phyloP scores from a whole-genome alignment of 371 early-diverging fungal genomes.

The Mycotypha africana region DNA sequence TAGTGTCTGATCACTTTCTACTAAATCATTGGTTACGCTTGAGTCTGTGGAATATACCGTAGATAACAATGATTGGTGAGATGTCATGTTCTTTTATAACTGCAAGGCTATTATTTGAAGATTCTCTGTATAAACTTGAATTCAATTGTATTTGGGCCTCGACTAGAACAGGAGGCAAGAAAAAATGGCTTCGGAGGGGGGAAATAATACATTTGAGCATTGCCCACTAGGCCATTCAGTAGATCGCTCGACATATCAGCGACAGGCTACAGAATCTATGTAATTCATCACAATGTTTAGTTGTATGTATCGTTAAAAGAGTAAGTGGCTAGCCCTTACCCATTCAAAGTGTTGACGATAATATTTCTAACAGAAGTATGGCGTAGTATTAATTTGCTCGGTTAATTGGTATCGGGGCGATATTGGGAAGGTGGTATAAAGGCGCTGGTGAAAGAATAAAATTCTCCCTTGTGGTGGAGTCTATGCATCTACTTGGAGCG shows the following conservation, averaged over 20 bases:
- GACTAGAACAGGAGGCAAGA: conserved; percentile 3
- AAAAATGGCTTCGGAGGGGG: conserved; percentile 2
- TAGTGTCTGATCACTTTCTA: conserved; percentile 9
- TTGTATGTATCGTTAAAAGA: background rate
- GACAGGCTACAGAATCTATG: conserved; percentile 2
- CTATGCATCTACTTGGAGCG: no score
- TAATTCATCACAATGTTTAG: conserved; percentile 2
- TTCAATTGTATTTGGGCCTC: conserved; percentile 3
- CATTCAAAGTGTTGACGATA: conserved; percentile 4
- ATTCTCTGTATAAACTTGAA: conserved; percentile 4
- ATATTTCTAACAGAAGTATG: conserved; percentile 8
- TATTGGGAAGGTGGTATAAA: conserved; percentile 7
- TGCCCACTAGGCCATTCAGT: conserved; percentile 7
- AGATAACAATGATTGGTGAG: conserved; percentile 7
- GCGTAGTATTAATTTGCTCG: conserved; percentile 8
- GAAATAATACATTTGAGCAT: conserved; percentile 3
- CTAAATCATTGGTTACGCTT: conserved; percentile 11
- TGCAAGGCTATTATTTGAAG: conserved; percentile 4
- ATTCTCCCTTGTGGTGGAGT: no score
- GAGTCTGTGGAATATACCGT: conserved; percentile 10
- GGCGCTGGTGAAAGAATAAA: no score
- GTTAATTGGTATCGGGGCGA: conserved; percentile 3
- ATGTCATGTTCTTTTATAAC: conserved; percentile 4
- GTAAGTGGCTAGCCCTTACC: background rate
- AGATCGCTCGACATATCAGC: conserved; percentile 3